A percentile compares a stretch with the other conserved stretches of the same genome.
Conservation (phyloP, 345 rosid species). For the Citrus unshiu region DNA sequence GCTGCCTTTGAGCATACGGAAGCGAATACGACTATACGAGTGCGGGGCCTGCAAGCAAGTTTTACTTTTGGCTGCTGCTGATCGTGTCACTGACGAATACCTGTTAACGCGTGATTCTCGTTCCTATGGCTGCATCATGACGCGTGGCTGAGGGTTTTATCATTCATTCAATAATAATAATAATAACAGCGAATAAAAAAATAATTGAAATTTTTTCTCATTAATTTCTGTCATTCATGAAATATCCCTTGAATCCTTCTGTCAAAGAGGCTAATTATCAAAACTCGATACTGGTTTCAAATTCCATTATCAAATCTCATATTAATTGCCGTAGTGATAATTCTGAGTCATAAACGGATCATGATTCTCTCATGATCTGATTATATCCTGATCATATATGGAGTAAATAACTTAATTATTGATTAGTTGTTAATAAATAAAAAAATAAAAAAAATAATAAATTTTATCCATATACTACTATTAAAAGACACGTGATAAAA, state of each 20-base stretch:
- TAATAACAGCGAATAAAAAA: no score
- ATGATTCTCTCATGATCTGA: accelerated
- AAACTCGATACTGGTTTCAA: no score
- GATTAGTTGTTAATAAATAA: no score
- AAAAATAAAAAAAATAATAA: accelerated
- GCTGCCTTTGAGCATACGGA: neutral
- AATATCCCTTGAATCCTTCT: no score
- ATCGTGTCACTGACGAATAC: neutral
- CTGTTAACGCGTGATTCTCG: slow-evolving; percentile 1
- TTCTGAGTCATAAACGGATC: no score
- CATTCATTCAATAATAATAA: neutral
- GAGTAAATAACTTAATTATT: no score
- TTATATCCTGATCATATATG: accelerated
- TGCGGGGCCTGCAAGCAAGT: neutral
- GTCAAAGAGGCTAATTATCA: no score
- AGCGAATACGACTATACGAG: no score
- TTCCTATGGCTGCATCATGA: neutral
- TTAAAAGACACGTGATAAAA: accelerated
- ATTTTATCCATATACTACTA: no score
- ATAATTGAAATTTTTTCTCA: neutral
- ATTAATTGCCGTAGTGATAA: no score
- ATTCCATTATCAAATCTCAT: no score
- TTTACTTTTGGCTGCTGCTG: neutral
- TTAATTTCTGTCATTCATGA: no score
- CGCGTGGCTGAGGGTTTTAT: neutral